Evolutionary conservation across 2,329 filamentous ascomycete species (phyloP), one percentile per base, ranked within the genome.

Genomic region (Periglandula ipomoeae): DNA sequence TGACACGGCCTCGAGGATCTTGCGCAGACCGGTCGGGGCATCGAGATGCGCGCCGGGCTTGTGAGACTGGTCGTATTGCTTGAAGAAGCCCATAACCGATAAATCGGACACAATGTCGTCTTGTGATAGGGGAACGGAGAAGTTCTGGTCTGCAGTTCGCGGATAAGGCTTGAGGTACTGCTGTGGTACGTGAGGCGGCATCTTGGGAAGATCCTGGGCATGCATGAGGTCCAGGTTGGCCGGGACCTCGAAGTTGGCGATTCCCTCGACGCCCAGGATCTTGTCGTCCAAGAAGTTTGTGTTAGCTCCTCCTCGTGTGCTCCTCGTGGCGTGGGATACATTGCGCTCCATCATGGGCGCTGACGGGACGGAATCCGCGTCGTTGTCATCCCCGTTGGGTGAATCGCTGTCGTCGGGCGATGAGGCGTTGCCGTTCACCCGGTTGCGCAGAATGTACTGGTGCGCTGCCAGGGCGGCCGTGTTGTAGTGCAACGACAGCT

Each of bases 401-500:
- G 71, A 72, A 43, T 78, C 74, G 55, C 74, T 79, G 38, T 76
- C 75, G 2, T 78, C 72, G 8, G 70, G 72, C 11, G 72, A 79
- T 37, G 67, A 71, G 37, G 68, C 71, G 41, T 58, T 61, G 45
- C 77, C 78, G 54, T 76, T 74, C 30, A 69, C 61, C 44, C 75
- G 76, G 59, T 81, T 79, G 32, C 78, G 75, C 46, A 82, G 64
- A 49, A 84, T 72, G 57, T 81, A 78, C 52, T 78, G 76, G 61
- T 83, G 78, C 8, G 82, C 75, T 2, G 80, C 80, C 19, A 82
- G 58, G 26, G 81, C 80, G 5, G 82, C 77, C 4, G 71, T 67
- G 52, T 83, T 84, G 61, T 84, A 84, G 24, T 78, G 79, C 69
- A 85, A 74, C 4, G 76, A 73, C 26, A 85, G 71, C 65, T 85